Evolutionary conservation across 2,329 filamentous ascomycete genomes (phyloP).

Genomic region (Colletotrichum tofieldiae): DNA sequence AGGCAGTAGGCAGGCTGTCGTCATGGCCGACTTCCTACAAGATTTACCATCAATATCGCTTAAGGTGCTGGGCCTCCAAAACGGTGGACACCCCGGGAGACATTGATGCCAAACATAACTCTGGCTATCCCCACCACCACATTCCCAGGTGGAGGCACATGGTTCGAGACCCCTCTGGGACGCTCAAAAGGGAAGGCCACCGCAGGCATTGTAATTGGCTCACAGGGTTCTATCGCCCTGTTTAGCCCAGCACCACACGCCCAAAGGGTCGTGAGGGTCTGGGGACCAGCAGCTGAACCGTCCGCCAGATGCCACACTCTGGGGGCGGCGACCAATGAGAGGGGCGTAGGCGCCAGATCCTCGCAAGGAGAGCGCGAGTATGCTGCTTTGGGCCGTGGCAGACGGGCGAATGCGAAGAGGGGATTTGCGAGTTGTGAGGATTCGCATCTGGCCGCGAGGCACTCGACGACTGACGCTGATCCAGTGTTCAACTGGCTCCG

Average conservation of each 20-base stretch:
- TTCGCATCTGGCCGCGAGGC: constrained; percentile 9
- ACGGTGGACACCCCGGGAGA: constrained; percentile 25
- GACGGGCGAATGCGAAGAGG: constrained; percentile 15
- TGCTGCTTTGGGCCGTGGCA: background rate
- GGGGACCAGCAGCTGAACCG: constrained; percentile 36
- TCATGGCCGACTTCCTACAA: constrained; percentile 23
- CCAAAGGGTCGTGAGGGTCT: constrained; percentile 3
- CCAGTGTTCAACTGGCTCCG: background rate
- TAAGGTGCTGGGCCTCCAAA: constrained; percentile 29
- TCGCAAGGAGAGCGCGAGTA: constrained; percentile 3
- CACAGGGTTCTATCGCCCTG: constrained; percentile 8
- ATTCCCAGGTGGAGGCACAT: constrained; percentile 38
- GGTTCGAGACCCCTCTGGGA: constrained; percentile 33
- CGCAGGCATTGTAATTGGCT: constrained; percentile 36
- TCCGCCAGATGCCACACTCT: constrained; percentile 15
- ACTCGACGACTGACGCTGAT: background rate
- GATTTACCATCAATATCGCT: constrained; percentile 38
- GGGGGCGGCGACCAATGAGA: background rate
- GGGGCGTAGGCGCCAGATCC: background rate
- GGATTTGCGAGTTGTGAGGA: constrained; percentile 23
- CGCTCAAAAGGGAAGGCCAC: constrained; percentile 31
- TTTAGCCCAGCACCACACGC: constrained; percentile 28
- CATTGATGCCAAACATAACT: constrained; percentile 38
- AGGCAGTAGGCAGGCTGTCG: constrained; percentile 24
- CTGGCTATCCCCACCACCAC: constrained; percentile 29